A percentile compares a stretch with the other conserved stretches of the same genome.
phyloP scores from a whole-genome alignment of 495 filamentous ascomycete genomes.

The Podospora pseudocomata region DNA sequence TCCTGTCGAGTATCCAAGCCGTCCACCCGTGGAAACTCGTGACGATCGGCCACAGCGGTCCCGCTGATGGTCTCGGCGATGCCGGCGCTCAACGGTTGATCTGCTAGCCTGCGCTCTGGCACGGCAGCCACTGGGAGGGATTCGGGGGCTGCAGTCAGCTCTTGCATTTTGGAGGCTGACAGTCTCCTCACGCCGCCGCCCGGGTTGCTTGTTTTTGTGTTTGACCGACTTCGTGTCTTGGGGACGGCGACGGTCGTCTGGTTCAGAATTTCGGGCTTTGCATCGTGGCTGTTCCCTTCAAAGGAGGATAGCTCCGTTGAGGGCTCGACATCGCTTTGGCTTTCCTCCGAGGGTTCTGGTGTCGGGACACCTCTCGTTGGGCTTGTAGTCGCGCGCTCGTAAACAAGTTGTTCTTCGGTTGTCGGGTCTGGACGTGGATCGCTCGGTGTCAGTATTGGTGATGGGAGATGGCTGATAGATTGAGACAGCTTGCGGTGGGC shows the following conservation, averaged over 20 bases:
- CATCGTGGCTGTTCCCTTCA: neutral
- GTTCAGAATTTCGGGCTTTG: neutral
- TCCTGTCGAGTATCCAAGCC: constrained; percentile 8
- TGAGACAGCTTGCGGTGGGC: neutral
- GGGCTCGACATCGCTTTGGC: constrained; percentile 29
- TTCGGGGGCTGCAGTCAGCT: constrained; percentile 51
- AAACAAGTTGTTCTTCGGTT: neutral
- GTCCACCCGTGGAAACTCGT: neutral
- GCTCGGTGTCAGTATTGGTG: constrained; percentile 18
- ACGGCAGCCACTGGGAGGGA: constrained; percentile 45
- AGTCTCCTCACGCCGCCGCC: constrained; percentile 50
- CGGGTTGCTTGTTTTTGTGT: constrained; percentile 37
- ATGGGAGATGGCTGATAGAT: constrained; percentile 15
- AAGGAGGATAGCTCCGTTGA: constrained; percentile 6
- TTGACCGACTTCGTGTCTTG: constrained; percentile 29
- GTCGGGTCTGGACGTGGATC: neutral
- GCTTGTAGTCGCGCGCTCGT: constrained; percentile 16
- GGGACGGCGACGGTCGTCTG: constrained; percentile 5
- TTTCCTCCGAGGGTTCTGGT: constrained; percentile 33
- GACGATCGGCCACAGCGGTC: constrained; percentile 31
- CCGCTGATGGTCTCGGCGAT: constrained; percentile 33
- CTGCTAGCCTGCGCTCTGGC: constrained; percentile 20
- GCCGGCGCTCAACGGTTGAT: constrained; percentile 36
- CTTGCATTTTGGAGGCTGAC: constrained; percentile 54
- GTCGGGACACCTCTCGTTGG: constrained; percentile 29